phyloP scores from a whole-genome alignment of 306 rosid genomes.

The Benincasa hispida region DNA sequence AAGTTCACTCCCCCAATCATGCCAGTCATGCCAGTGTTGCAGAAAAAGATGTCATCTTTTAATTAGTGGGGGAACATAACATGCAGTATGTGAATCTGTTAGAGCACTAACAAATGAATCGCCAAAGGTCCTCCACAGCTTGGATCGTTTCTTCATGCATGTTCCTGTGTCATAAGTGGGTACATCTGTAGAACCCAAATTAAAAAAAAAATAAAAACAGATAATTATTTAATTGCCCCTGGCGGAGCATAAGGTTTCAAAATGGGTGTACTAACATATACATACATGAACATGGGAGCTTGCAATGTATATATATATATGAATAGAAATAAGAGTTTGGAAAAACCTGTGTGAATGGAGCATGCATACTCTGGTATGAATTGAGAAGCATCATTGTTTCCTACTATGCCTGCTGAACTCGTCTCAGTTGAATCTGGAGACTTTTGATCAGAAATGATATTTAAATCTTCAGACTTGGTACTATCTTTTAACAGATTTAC shows the following conservation, averaged over 20 bases:
- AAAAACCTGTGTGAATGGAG: constrained; percentile 83
- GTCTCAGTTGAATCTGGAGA: constrained; percentile 38
- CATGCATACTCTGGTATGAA: constrained; percentile 74
- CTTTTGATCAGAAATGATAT: constrained; percentile 26
- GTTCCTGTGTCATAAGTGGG: constrained; percentile 99
- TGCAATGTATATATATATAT: not conserved
- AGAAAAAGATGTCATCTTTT: not conserved
- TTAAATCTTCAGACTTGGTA: constrained; percentile 31
- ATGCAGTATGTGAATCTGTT: not conserved
- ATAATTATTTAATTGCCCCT: not conserved
- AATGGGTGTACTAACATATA: constrained; percentile 7
- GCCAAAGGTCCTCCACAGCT: constrained; percentile 78
- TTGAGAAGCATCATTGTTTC: constrained; percentile 76
- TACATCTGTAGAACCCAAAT: constrained; percentile 32
- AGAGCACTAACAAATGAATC: constrained; percentile 72
- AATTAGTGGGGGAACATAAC: not conserved
- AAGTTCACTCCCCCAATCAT: not conserved
- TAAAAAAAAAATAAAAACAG: not conserved
- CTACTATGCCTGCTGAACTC: constrained; percentile 70
- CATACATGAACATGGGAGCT: too few relatives aligned
- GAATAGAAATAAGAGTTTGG: not conserved
- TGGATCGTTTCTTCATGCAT: constrained; percentile 97
- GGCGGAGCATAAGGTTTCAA: not conserved
- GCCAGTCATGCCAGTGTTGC: not conserved
- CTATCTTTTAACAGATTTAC: constrained; percentile 13